Base-by-base conservation (phyloP, 306 rosid genomes). In the Dalbergia cultrata region DNA sequence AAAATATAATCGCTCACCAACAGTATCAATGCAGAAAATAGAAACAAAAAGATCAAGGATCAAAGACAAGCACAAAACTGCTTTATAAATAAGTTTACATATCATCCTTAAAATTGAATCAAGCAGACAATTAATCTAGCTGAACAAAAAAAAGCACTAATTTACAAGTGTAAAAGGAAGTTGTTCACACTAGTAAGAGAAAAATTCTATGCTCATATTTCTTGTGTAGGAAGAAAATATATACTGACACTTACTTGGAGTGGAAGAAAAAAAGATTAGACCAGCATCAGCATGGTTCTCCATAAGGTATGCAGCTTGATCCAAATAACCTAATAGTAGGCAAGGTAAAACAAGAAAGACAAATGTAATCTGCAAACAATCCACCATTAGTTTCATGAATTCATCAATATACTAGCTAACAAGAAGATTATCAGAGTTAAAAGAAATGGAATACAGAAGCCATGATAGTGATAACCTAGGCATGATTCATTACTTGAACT, bases 261-360 rank as follows among this genome's bases (percentile, higher is more conserved):
- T 87, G 70, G 99, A 93, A 76, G 88, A 77, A 85, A 88, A 96
- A 82, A 96, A 96, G 67, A 87, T 90, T 78, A 88, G 88, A 7
- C 90, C 92, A 56, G 89, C 89, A 56, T 67, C 92, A 34, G 57
- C 65, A 50, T 86, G 94, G 81, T 96, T 89, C 54, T 91, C 85
- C 90, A 96, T 86, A 44, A 96, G 94, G 89, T 96, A 93, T 44
- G 99, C 99, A 79, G 99, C 99, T 93, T 96, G 99, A 85, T 98
- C 99, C 98, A 96, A 88, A 87, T 96, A 96, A 60, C 98, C 99
- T 98, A 93, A 78, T n/a, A n/a, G n/a, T 75, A 96, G 91, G 90
- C 99, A 96, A 34, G 99, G 84, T 67, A 79, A 59, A 79, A 76
- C 89, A 79, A 72, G 82, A 71, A 75, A 75, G 43, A 54, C 77